Evolutionary conservation across 345 rosid species (phyloP).

Genomic region (Heritiera fomes): DNA sequence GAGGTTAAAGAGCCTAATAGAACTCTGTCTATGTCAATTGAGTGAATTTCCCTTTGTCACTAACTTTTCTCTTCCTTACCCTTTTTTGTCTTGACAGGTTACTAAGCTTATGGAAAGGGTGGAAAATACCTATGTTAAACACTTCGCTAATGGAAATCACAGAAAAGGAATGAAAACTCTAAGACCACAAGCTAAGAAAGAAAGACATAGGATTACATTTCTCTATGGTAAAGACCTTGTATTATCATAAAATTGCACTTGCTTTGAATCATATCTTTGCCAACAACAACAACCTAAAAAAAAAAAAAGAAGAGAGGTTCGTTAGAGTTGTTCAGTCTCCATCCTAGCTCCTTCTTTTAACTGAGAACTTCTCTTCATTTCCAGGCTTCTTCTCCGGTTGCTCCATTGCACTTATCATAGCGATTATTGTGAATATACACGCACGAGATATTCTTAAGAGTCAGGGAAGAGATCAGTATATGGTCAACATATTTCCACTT

Average conservation of each 20-base stretch:
- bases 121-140: slow-evolving; percentile 59
- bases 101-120: slow-evolving; percentile 63
- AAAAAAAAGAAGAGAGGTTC: neutral
- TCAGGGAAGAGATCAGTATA: slow-evolving; percentile 50
- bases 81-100: slow-evolving; percentile 36
- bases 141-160: slow-evolving; percentile 74
- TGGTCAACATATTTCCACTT: slow-evolving; percentile 85
- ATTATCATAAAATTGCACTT: neutral
- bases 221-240: slow-evolving; percentile 45
- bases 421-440: slow-evolving; percentile 53
- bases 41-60: neutral
- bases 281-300: too few species aligned
- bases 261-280: neutral
- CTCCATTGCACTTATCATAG: slow-evolving; percentile 56
- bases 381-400: slow-evolving; percentile 70
- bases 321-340: neutral
- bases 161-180: slow-evolving; percentile 61
- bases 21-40: neutral
- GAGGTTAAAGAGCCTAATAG: slow-evolving; percentile 37
- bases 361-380: neutral
- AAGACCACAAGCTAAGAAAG: slow-evolving; percentile 58
- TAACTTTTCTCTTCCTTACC: neutral
- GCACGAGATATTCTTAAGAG: slow-evolving; percentile 47
- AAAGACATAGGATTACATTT: slow-evolving; percentile 68
- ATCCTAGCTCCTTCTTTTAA: neutral